Evolutionary conservation across 2,329 filamentous ascomycete genomes (phyloP).

Genomic region (Pseudocercospora musae): DNA sequence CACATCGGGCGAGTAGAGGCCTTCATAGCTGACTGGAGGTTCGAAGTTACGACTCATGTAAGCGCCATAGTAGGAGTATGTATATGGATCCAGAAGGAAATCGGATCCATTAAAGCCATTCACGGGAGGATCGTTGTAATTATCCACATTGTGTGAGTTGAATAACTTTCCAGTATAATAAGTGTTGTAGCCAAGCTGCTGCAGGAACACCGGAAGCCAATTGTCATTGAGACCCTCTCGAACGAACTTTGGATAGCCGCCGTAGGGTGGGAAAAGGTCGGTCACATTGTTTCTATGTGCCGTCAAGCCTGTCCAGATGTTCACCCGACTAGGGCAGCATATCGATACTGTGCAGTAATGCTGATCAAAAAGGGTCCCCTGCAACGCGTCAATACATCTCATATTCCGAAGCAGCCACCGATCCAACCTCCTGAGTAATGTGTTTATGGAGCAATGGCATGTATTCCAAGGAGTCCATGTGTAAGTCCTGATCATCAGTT

Average conservation of each 20-base stretch:
- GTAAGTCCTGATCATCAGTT: slow-evolving; percentile 64
- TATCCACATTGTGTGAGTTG: slow-evolving; percentile 58
- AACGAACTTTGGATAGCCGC: slow-evolving; percentile 66
- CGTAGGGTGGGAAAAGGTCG: slow-evolving; percentile 52
- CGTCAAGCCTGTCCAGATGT: slow-evolving; percentile 61
- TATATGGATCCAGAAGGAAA: slow-evolving; percentile 58
- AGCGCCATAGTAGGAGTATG: slow-evolving; percentile 65
- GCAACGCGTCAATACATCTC: not conserved
- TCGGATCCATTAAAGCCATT: slow-evolving; percentile 57
- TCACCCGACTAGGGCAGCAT: slow-evolving; percentile 65
- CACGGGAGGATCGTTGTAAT: slow-evolving; percentile 58
- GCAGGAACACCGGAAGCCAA: slow-evolving; percentile 67
- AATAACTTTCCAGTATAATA: slow-evolving; percentile 70
- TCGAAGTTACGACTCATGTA: slow-evolving; percentile 26
- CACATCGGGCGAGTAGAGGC: slow-evolving; percentile 58
- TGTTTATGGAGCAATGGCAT: slow-evolving; percentile 59
- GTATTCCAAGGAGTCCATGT: slow-evolving; percentile 58
- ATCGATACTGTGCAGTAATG: slow-evolving; percentile 65
- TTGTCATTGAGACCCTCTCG: slow-evolving; percentile 62
- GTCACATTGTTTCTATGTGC: slow-evolving; percentile 71
- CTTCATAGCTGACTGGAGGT: slow-evolving; percentile 57
- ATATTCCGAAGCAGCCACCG: not conserved
- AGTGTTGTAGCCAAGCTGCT: slow-evolving; percentile 64
- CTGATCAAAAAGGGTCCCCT: slow-evolving; percentile 52
- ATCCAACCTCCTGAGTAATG: slow-evolving; percentile 13